A percentile compares a stretch with the other conserved stretches of the same genome.
Evolutionary conservation across 192 early-diverging fungal species (phyloP).

Genomic region (Coemansia sp.): DNA sequence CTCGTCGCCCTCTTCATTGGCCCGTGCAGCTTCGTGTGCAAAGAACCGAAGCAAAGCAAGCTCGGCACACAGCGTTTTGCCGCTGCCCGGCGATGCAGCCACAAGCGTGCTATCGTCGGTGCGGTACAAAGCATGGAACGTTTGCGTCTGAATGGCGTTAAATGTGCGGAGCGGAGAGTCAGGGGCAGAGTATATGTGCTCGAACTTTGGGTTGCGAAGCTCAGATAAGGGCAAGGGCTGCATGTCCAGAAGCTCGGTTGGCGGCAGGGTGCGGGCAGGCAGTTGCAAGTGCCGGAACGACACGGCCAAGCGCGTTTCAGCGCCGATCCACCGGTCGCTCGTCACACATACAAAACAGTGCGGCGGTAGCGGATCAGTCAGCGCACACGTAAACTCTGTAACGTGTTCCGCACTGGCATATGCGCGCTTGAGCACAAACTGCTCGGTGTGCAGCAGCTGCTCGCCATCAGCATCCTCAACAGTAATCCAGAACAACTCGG

Average conservation of each 20-base stretch:
- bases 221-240: constrained; percentile 83
- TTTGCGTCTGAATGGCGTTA: constrained; percentile 96
- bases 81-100: constrained; percentile 89
- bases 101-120: constrained; percentile 89
- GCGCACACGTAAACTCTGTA: constrained; percentile 85
- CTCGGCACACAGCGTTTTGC: constrained; percentile 94
- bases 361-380: constrained; percentile 91
- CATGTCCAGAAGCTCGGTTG: constrained; percentile 92
- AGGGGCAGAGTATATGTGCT: constrained; percentile 59
- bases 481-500: constrained; percentile 91
- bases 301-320: constrained; percentile 87
- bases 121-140: constrained; percentile 86
- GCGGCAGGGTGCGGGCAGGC: constrained; percentile 90
- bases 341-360: constrained; percentile 93
- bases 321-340: constrained; percentile 95
- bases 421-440: constrained; percentile 83
- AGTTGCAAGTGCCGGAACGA: constrained; percentile 91
- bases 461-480: constrained; percentile 95
- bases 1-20: constrained; percentile 26
- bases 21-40: constrained; percentile 44
- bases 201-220: constrained; percentile 69
- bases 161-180: constrained; percentile 56
- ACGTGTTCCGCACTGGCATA: constrained; percentile 84
- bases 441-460: constrained; percentile 83
- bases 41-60: constrained; percentile 92